phyloP scores from a whole-genome alignment of 495 filamentous ascomycete species.

The Penicillium riverlandense region DNA sequence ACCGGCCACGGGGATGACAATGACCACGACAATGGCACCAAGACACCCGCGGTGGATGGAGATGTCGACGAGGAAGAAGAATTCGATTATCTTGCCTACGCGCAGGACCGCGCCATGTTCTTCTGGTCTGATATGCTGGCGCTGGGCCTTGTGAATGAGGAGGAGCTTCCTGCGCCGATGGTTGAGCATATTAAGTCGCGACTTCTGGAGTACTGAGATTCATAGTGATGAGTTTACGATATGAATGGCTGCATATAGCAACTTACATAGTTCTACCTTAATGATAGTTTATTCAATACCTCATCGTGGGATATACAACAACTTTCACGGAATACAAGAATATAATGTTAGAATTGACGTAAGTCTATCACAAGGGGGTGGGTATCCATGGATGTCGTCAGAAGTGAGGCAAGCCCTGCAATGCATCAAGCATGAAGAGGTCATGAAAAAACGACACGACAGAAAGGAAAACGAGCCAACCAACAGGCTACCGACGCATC shows the following conservation, averaged over 20 bases:
- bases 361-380: too few species aligned
- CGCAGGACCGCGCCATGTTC: constrained; percentile 83
- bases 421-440: not conserved
- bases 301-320: too few species aligned
- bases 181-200: constrained; percentile 47
- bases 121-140: constrained; percentile 85
- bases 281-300: too few species aligned
- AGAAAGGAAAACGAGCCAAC: not conserved
- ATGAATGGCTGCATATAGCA: constrained; percentile 18
- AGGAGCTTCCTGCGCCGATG: constrained; percentile 64
- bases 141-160: constrained; percentile 59
- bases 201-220: constrained; percentile 48
- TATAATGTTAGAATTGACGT: too few species aligned
- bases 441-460: not conserved
- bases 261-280: not conserved
- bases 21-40: constrained; percentile 4
- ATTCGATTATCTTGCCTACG: constrained; percentile 90
- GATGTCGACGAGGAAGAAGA: constrained; percentile 48
- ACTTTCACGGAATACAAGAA: too few species aligned
- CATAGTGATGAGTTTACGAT: constrained; percentile 15
- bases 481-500: constrained; percentile 15
- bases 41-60: constrained; percentile 10
- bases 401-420: too few species aligned
- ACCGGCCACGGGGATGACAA: not conserved
- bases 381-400: too few species aligned